Base-by-base conservation (phyloP, 1,284 basidiomycete genomes). In the Apiotrichum siamense region DNA sequence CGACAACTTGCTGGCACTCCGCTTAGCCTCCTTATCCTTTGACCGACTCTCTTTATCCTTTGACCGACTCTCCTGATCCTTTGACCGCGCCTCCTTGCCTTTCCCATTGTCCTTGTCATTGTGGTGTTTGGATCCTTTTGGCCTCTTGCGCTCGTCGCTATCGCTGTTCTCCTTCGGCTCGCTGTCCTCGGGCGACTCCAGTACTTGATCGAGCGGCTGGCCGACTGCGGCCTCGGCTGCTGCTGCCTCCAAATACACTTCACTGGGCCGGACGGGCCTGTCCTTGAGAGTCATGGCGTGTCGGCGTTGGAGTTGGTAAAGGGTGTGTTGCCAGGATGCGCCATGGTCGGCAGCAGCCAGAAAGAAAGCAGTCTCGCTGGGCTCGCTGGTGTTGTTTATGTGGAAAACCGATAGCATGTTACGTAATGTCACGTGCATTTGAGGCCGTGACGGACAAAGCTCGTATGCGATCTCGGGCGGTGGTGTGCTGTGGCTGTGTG, bases 1-100 rank as follows among this genome's bases (percentile, higher is more conserved):
- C 4, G 69, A 67, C 21, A 76, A 35, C 17, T 38, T 32, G 18
- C 32, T 27, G 4, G 38, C 17, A 27, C 21, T 17, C 36, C 27
- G 25, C 21, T 26, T 24, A 17, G 13, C 17, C 25, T 35, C 31
- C 12, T 33, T 26, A 21, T 21, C 7, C 23, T n/a, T n/a, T n/a
- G n/a, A n/a, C n/a, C n/a, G n/a, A n/a, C n/a, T n/a, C n/a, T n/a
- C n/a, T n/a, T n/a, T n/a, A n/a, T n/a, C n/a, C n/a, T n/a, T n/a
- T n/a, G n/a, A n/a, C n/a, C n/a, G n/a, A n/a, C n/a, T n/a, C n/a
- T 44, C 25, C 20, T 24, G 7, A 17, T 23, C 42, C 26, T 38
- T 21, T 13, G 42, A 15, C 33, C n/a, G 25, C 13, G 25, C 18
- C 31, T 33, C 17, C 23, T 41, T 33, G 21, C 10, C 31, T 17